phyloP scores from a whole-genome alignment of 1,284 basidiomycete genomes.

The Rhizopogon hawkerae region DNA sequence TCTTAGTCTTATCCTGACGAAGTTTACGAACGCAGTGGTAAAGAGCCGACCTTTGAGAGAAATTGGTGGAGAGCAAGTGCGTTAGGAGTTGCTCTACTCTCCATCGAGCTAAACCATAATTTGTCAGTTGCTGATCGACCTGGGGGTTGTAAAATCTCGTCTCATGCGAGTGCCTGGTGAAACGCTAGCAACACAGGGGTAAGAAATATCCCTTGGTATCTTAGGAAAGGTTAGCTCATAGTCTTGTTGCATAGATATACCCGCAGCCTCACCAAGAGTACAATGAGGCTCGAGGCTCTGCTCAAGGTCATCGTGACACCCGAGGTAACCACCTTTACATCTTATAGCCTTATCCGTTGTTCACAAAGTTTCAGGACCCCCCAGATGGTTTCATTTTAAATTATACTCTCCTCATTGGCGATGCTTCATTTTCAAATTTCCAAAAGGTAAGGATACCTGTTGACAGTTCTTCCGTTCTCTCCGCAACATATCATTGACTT shows the following conservation, averaged over 20 bases:
- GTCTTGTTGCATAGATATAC: constrained; percentile 51
- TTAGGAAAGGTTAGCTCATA: constrained; percentile 9
- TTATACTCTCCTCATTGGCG: constrained; percentile 86
- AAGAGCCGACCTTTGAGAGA: constrained; percentile 82
- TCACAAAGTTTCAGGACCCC: constrained; percentile 53
- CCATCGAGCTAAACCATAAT: constrained; percentile 10
- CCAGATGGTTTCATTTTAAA: constrained; percentile 89
- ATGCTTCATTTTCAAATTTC: constrained; percentile 90
- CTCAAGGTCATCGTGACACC: constrained; percentile 92
- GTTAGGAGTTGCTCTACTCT: constrained; percentile 7
- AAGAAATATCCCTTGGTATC: constrained; percentile 14
- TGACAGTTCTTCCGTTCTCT: neutral
- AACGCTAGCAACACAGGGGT: constrained; percentile 49
- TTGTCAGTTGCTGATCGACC: constrained; percentile 76
- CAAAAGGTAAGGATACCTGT: constrained; percentile 69
- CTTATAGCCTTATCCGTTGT: neutral
- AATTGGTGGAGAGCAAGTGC: constrained; percentile 87
- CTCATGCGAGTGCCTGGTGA: constrained; percentile 79
- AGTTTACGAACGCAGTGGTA: constrained; percentile 82
- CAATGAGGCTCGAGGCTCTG: constrained; percentile 78
- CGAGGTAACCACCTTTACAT: constrained; percentile 44
- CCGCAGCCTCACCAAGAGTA: constrained; percentile 72
- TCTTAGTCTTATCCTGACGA: constrained; percentile 65
- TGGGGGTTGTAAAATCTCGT: constrained; percentile 80
- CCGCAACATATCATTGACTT: constrained; percentile 7